Conservation (phyloP, 2,329 filamentous ascomycete species). For the Talaromyces islandicus region DNA sequence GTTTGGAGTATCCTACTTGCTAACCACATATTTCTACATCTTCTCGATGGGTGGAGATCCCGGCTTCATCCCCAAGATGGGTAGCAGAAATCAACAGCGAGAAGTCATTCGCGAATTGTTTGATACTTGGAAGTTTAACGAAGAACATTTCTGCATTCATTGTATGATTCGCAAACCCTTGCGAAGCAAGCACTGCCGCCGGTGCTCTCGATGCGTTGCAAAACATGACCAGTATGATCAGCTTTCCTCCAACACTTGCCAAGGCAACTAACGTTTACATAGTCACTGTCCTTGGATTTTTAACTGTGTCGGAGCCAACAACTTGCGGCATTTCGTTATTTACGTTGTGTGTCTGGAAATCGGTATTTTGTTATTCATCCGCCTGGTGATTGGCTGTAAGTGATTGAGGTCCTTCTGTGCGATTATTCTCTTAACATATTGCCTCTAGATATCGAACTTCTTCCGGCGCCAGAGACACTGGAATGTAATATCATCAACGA, state of each 20-base stretch:
- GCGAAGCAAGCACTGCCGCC: slow-evolving; percentile 90
- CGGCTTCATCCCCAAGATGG: slow-evolving; percentile 85
- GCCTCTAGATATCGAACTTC: slow-evolving; percentile 41
- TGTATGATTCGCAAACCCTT: slow-evolving; percentile 94
- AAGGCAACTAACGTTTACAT: background rate
- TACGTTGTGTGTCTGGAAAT: slow-evolving; percentile 75
- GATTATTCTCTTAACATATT: background rate
- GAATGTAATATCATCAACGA: slow-evolving; percentile 72
- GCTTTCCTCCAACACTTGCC: slow-evolving; percentile 7
- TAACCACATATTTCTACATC: slow-evolving; percentile 81
- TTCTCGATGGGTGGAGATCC: slow-evolving; percentile 83
- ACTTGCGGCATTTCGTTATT: slow-evolving; percentile 89
- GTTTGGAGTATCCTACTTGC: slow-evolving; percentile 58
- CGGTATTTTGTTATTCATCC: slow-evolving; percentile 67
- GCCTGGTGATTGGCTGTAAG: slow-evolving; percentile 67
- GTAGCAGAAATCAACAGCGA: slow-evolving; percentile 84
- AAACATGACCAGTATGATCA: slow-evolving; percentile 86
- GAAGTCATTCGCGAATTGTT: slow-evolving; percentile 83
- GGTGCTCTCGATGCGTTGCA: slow-evolving; percentile 86
- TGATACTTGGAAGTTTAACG: slow-evolving; percentile 81
- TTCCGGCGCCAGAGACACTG: slow-evolving; percentile 45
- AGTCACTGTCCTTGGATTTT: slow-evolving; percentile 98
- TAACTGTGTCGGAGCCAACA: slow-evolving; percentile 93
- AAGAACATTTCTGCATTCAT: slow-evolving; percentile 84
- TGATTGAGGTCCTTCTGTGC: slow-evolving; percentile 11